These are phyloP conservation scores for Sonneratia caseolaris DNA, from an alignment of 345 rosid species.

Conservation along the genomic window DNA sequence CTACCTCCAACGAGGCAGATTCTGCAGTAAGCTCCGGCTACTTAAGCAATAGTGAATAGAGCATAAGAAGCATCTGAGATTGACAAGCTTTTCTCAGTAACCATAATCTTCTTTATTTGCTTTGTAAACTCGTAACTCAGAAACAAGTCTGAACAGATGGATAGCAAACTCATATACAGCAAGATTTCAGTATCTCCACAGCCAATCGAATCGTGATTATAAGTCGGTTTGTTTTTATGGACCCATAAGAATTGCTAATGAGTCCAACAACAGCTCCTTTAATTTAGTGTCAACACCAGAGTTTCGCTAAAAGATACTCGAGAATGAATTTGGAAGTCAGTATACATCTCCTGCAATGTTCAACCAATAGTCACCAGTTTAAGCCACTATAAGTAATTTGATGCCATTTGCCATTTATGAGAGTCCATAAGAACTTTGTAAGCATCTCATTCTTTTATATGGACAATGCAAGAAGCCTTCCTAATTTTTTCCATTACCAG, in stretches of 20 bases:
- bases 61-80: not conserved
- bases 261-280: not conserved
- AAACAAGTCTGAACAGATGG: not conserved
- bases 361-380: not conserved
- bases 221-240: not conserved
- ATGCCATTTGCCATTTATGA: not conserved
- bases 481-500: not conserved
- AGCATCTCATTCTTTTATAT: no score
- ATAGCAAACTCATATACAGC: not conserved
- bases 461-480: not conserved
- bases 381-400: not conserved
- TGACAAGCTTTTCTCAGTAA: not conserved
- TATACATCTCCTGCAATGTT: not conserved
- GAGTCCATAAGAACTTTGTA: not conserved
- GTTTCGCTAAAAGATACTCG: not conserved
- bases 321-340: not conserved
- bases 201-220: not conserved
- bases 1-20: not conserved
- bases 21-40: not conserved
- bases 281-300: not conserved
- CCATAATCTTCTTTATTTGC: not conserved
- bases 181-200: not conserved
- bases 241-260: not conserved
- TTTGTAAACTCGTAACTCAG: not conserved
- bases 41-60: not conserved